Percentiles rank a stretch among this genome's conserved stretches.
Evolutionary conservation across 495 filamentous ascomycete species (phyloP).

Genomic region (Hypoxylon lienhwacheense): DNA sequence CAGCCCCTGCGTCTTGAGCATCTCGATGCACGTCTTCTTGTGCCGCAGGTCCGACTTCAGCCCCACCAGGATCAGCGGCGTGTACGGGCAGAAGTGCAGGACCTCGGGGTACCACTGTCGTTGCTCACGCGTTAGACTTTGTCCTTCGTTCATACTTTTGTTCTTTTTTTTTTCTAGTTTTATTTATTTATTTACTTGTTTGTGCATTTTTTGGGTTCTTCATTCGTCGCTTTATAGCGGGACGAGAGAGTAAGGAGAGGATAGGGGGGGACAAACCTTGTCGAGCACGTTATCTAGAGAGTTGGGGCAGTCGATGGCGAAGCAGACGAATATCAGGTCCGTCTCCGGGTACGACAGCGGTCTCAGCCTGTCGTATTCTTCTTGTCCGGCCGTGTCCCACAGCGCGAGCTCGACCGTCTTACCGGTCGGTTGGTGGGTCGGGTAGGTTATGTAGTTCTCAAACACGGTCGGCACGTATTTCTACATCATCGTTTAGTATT

Average conservation of each 20-base stretch:
- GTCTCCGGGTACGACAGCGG: slow-evolving; percentile 98
- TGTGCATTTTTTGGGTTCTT: too few relatives aligned
- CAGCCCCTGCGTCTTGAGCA: slow-evolving; percentile 95
- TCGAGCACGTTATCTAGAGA: slow-evolving; percentile 98
- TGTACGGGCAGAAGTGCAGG: slow-evolving; percentile 97
- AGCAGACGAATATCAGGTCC: slow-evolving; percentile 96
- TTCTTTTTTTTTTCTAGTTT: too few relatives aligned
- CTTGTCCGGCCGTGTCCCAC: slow-evolving; percentile 98
- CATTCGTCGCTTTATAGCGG: too few relatives aligned
- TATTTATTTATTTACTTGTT: too few relatives aligned
- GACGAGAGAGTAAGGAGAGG: not conserved
- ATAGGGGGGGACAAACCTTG: slow-evolving; percentile 67
- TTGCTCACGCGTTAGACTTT: slow-evolving; percentile 17
- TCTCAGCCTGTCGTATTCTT: slow-evolving; percentile 95
- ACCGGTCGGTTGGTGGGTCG: slow-evolving; percentile 77
- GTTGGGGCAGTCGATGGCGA: slow-evolving; percentile 98
- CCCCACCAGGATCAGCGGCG: slow-evolving; percentile 90
- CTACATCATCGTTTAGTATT: slow-evolving; percentile 49
- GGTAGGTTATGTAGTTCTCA: slow-evolving; percentile 99
- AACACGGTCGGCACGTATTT: slow-evolving; percentile 99
- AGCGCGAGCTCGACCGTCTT: slow-evolving; percentile 95
- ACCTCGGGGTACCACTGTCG: slow-evolving; percentile 99
- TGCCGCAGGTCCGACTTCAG: slow-evolving; percentile 94
- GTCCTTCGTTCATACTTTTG: too few relatives aligned
- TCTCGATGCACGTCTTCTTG: slow-evolving; percentile 94